A percentile compares a stretch with the other conserved stretches of the same genome.
phyloP scores from a whole-genome alignment of 164 flowering plant genomes.

The Vitis rotundifolia region DNA sequence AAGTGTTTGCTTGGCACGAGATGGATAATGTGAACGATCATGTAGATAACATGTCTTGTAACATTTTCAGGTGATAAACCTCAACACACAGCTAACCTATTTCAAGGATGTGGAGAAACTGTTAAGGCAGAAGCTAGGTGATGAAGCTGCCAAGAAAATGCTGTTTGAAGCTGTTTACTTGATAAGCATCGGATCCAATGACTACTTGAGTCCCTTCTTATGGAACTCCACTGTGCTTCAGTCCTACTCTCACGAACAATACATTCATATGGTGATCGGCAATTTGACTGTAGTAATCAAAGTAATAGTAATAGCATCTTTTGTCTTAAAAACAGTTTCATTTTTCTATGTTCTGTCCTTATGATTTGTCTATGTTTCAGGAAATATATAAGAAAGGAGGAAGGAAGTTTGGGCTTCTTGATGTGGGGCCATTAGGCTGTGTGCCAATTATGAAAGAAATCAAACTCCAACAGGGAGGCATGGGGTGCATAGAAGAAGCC shows the following conservation, averaged over 20 bases:
- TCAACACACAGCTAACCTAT: slow-evolving; percentile 21
- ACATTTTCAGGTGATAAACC: slow-evolving; percentile 11
- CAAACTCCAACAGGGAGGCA: background rate
- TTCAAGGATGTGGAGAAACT: slow-evolving; percentile 17
- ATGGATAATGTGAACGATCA: too few relatives aligned
- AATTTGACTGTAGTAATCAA: slow-evolving; percentile 16
- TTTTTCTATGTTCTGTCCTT: too few relatives aligned
- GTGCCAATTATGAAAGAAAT: slow-evolving; percentile 17
- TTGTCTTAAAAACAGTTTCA: background rate
- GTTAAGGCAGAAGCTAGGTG: slow-evolving; percentile 22
- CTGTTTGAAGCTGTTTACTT: slow-evolving; percentile 26
- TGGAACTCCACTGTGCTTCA: background rate
- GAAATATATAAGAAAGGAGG: slow-evolving; percentile 28
- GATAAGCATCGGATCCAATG: slow-evolving; percentile 29
- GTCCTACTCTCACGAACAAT: slow-evolving; percentile 1
- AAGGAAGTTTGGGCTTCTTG: slow-evolving; percentile 28
- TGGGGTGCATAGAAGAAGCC: slow-evolving; percentile 13
- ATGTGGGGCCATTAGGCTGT: slow-evolving; percentile 30
- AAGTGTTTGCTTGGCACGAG: too few relatives aligned
- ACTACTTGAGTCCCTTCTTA: slow-evolving; percentile 12
- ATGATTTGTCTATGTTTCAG: slow-evolving; percentile 6
- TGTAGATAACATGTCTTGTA: too few relatives aligned
- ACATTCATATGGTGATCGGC: slow-evolving; percentile 22
- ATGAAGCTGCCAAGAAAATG: slow-evolving; percentile 10
- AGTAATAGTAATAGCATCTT: slow-evolving; percentile 3